phyloP scores from a whole-genome alignment of 1,284 basidiomycete genomes.

The Ganoderma meredithae region DNA sequence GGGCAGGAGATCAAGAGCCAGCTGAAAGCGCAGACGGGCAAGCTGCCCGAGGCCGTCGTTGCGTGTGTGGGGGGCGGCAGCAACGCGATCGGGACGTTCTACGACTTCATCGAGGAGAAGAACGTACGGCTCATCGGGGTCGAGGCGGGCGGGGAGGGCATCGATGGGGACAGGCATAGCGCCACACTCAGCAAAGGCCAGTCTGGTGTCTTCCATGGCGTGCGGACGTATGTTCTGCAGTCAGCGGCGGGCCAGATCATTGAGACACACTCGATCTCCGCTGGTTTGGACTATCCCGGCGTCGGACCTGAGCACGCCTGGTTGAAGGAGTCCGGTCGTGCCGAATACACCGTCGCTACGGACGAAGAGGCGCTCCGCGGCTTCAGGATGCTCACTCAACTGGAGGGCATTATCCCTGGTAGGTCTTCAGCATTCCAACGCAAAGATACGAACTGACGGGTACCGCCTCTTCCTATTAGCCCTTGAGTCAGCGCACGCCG shows the following conservation, averaged over 20 bases:
- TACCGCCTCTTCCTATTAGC: slow-evolving; percentile 52
- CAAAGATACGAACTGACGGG: slow-evolving; percentile 2
- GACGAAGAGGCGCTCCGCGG: slow-evolving; percentile 94
- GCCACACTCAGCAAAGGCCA: slow-evolving; percentile 92
- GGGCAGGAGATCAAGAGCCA: slow-evolving; percentile 95
- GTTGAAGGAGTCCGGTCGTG: slow-evolving; percentile 93
- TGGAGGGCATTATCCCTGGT: slow-evolving; percentile 98
- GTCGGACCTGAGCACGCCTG: slow-evolving; percentile 98
- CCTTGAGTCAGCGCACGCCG: slow-evolving; percentile 94
- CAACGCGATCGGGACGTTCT: slow-evolving; percentile 98
- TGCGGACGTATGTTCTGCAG: slow-evolving; percentile 95
- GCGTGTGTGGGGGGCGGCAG: slow-evolving; percentile 98
- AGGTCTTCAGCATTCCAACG: slow-evolving; percentile 34
- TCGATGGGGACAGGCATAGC: slow-evolving; percentile 87
- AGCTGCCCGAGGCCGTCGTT: slow-evolving; percentile 93
- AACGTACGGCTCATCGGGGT: slow-evolving; percentile 88
- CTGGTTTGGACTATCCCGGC: slow-evolving; percentile 91
- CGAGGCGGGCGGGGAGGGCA: slow-evolving; percentile 95
- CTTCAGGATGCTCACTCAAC: slow-evolving; percentile 90
- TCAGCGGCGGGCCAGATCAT: slow-evolving; percentile 90
- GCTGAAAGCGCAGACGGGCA: slow-evolving; percentile 76
- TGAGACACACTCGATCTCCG: slow-evolving; percentile 97
- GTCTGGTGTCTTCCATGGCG: slow-evolving; percentile 96
- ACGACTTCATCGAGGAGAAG: slow-evolving; percentile 91
- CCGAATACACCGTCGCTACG: slow-evolving; percentile 93